Evolutionary conservation across 768 basidiomycete species (phyloP).

Genomic region (Pluteus cervinus): DNA sequence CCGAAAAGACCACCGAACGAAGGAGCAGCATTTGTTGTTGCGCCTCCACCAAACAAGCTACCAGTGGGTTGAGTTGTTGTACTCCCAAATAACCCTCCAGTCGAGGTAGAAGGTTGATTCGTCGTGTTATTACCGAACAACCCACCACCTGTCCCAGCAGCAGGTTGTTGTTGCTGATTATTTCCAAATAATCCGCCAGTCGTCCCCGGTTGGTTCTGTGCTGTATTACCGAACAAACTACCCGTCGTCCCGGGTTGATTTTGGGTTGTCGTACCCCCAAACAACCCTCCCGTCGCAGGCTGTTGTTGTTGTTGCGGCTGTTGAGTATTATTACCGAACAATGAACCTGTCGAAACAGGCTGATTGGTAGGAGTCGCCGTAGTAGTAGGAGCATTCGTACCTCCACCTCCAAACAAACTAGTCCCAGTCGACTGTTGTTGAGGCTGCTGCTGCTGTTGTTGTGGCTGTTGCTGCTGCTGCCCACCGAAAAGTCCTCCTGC

Average conservation of each 20-base stretch:
- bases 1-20: conserved; percentile 20
- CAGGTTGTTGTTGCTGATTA: conserved; percentile 13
- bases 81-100: conserved; percentile 21
- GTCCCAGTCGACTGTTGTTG: conserved; percentile 7
- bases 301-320: conserved; percentile 12
- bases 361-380: conserved; percentile 9
- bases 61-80: conserved; percentile 10
- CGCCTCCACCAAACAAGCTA: conserved; percentile 18
- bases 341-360: conserved; percentile 11
- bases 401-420: conserved; percentile 13
- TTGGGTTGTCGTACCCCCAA: conserved; percentile 14
- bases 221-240: conserved; percentile 19
- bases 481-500: conserved; percentile 24
- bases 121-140: conserved; percentile 18
- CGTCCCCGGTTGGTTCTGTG: conserved; percentile 7
- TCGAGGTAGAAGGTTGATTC: conserved; percentile 12
- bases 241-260: conserved; percentile 8
- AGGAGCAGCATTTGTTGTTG: conserved; percentile 15
- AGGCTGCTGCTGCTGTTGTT: conserved; percentile 5
- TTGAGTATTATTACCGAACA: conserved; percentile 18
- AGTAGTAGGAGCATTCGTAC: conserved; percentile 8
- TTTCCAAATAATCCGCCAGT: conserved; percentile 19
- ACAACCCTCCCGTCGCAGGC: conserved; percentile 16
- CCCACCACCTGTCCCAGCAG: conserved; percentile 13
- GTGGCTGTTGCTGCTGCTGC: conserved; percentile 4